These are phyloP conservation scores for Thuidium tamariscinum DNA, from an alignment of 225 moss, liverwort and hornwort species.

Conservation along the genomic window DNA sequence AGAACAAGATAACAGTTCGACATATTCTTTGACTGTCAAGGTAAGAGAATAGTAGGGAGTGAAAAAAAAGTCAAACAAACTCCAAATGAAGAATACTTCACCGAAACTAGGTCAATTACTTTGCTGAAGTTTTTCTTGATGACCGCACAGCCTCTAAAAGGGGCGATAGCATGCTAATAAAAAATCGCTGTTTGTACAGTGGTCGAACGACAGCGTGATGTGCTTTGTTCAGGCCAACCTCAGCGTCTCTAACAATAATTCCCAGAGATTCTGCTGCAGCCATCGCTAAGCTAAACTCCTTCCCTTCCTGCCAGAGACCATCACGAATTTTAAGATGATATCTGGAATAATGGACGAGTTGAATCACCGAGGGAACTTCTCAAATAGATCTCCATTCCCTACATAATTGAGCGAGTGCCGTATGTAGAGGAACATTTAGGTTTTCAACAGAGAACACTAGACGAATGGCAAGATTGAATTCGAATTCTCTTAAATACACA, in stretches of 20 bases:
- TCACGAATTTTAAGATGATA: background rate
- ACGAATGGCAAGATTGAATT: background rate
- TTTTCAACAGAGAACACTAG: background rate
- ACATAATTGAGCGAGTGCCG: background rate
- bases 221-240: slow-evolving; percentile 37
- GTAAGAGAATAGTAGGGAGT: background rate
- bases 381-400: background rate
- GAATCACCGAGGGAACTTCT: background rate
- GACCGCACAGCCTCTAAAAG: slow-evolving; percentile 46
- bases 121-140: slow-evolving; percentile 20
- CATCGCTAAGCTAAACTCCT: slow-evolving; percentile 12
- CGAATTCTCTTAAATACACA: background rate
- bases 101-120: slow-evolving; percentile 10
- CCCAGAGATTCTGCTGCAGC: slow-evolving; percentile 56
- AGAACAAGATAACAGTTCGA: background rate
- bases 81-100: background rate
- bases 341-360: background rate
- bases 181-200: slow-evolving; percentile 77
- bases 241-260: slow-evolving; percentile 45
- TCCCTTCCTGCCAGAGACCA: slow-evolving; percentile 3
- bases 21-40: background rate
- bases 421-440: background rate
- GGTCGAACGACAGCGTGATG: slow-evolving; percentile 64
- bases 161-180: slow-evolving; percentile 54
- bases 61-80: background rate